phyloP scores from a whole-genome alignment of 345 rosid genomes.

The Murraya koenigii region DNA sequence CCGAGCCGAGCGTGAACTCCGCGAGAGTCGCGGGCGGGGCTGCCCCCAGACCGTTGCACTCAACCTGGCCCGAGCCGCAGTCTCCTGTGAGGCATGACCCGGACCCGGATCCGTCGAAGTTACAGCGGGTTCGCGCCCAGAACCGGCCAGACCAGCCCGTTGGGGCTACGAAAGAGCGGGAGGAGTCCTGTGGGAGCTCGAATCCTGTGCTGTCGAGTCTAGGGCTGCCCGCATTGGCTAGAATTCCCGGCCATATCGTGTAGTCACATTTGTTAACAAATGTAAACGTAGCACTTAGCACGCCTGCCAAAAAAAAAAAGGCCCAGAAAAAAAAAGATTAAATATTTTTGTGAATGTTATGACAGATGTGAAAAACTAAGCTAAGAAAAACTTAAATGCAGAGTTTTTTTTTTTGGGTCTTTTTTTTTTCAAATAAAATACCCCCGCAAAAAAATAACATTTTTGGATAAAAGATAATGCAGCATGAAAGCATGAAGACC shows the following conservation, averaged over 20 bases:
- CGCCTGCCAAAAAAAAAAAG: not conserved
- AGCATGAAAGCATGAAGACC: not conserved
- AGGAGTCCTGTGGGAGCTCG: constrained; percentile 50
- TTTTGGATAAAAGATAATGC: not conserved
- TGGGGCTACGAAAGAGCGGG: constrained; percentile 66
- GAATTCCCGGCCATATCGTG: constrained; percentile 76
- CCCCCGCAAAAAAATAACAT: not conserved
- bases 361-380: not conserved
- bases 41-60: constrained; percentile 75
- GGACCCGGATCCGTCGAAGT: constrained; percentile 54
- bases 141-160: constrained; percentile 83
- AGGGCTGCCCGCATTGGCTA: constrained; percentile 64
- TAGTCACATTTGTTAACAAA: constrained; percentile 57
- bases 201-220: constrained; percentile 62
- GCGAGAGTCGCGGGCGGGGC: constrained; percentile 83
- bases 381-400: not conserved
- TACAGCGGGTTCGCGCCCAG: constrained; percentile 75
- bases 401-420: not conserved
- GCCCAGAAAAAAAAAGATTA: not conserved
- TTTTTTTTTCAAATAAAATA: not conserved
- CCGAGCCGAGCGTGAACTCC: constrained; percentile 76
- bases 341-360: not conserved
- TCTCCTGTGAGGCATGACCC: constrained; percentile 65
- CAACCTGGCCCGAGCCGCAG: constrained; percentile 70
- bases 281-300: constrained; percentile 49